A percentile compares a stretch with the other conserved stretches of the same genome.
Conservation (phyloP, 2,329 filamentous ascomycete species). For the Emergomyces pasteurianus region DNA sequence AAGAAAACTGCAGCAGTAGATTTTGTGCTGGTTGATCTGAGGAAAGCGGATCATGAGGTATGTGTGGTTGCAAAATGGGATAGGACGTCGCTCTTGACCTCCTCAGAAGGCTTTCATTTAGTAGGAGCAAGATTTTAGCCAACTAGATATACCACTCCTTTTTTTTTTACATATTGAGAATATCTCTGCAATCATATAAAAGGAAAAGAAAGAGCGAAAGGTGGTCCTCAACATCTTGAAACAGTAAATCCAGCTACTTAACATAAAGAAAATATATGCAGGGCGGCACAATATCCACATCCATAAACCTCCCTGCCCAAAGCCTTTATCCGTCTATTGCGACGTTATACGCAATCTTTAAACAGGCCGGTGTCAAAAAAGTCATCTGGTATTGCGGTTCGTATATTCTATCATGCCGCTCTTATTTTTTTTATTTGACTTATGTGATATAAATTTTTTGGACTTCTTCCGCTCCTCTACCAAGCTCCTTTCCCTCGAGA, state of each 20-base stretch:
- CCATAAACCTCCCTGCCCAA: constrained; percentile 37
- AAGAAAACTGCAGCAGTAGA: constrained; percentile 13
- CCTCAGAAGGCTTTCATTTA: neutral
- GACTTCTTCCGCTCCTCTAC: neutral
- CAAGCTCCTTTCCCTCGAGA: neutral
- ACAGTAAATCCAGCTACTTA: constrained; percentile 1
- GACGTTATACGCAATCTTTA: constrained; percentile 23
- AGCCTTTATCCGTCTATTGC: constrained; percentile 27
- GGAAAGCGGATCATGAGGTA: constrained; percentile 37
- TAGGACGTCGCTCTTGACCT: neutral
- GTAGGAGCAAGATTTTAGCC: too few species aligned
- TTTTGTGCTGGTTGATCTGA: constrained; percentile 37
- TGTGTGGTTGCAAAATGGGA: neutral
- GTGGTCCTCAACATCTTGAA: neutral
- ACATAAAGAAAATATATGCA: constrained; percentile 15
- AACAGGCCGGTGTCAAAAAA: constrained; percentile 18
- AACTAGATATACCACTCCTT: neutral
- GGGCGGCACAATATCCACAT: constrained; percentile 50
- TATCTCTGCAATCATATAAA: neutral
- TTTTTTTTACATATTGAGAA: neutral
- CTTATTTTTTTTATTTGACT: neutral
- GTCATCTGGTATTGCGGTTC: constrained; percentile 33
- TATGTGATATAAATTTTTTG: too few species aligned
- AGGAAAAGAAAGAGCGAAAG: neutral
- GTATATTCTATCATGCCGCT: constrained; percentile 6